Conservation (phyloP, 768 basidiomycete species). For the Serendipita sp. region DNA sequence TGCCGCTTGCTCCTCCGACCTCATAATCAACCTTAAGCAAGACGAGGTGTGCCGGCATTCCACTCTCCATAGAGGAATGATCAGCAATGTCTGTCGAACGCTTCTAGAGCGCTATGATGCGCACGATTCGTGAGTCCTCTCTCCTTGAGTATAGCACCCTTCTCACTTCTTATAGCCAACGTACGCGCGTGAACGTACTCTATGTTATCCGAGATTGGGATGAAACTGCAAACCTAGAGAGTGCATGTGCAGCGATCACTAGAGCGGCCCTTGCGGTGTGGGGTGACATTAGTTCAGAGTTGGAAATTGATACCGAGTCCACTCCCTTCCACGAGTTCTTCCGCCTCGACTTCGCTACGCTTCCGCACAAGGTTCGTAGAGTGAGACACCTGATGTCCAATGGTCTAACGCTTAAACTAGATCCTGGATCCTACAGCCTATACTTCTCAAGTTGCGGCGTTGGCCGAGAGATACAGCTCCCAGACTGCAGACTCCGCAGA, state of each 20-base stretch:
- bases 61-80: background rate
- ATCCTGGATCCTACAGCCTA: background rate
- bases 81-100: background rate
- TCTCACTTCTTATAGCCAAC: background rate
- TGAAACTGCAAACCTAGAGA: background rate
- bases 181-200: background rate
- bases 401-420: background rate
- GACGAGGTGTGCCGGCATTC: background rate
- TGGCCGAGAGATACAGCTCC: background rate
- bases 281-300: background rate
- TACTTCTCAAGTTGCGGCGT: background rate
- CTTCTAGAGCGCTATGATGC: background rate
- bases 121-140: background rate
- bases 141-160: background rate
- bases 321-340: background rate
- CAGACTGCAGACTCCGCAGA: background rate
- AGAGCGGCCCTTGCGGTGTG: background rate
- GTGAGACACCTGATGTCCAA: background rate
- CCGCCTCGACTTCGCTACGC: background rate
- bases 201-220: constrained; percentile 3
- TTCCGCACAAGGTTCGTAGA: background rate
- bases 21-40: background rate
- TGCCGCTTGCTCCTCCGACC: background rate
- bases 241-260: background rate
- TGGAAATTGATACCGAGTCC: background rate